A percentile compares a stretch with the other conserved stretches of the same genome.
These are phyloP conservation scores for Waltiozyma sp. DNA, from an alignment of 1,139 yeast species.

Conservation along the genomic window DNA sequence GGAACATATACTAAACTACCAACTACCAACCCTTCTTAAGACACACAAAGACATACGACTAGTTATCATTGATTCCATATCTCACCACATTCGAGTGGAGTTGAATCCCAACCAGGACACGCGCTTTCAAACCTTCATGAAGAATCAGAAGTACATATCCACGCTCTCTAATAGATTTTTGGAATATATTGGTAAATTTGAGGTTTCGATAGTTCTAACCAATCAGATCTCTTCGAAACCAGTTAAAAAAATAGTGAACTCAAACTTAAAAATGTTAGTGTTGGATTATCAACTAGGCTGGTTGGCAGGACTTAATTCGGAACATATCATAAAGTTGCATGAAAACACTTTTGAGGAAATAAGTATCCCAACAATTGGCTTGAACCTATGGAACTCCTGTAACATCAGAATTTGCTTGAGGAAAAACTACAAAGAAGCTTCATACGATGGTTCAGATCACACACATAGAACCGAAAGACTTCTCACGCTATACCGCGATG, in stretches of 20 bases:
- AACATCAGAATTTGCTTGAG: conserved; percentile 6
- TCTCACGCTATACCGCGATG: no score
- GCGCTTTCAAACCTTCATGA: conserved; percentile 24
- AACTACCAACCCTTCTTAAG: conserved; percentile 45
- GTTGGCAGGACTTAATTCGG: conserved; percentile 41
- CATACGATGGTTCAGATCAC: neutral
- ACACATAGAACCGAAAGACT: no score
- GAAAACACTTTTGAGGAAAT: neutral
- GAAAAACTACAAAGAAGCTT: conserved; percentile 4
- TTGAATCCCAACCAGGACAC: conserved; percentile 22
- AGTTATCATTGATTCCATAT: conserved; percentile 71
- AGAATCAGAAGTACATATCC: conserved; percentile 32
- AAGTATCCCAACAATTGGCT: conserved; percentile 8
- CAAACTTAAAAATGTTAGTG: conserved; percentile 27
- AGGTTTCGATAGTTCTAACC: conserved; percentile 57
- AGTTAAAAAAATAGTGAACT: conserved; percentile 14
- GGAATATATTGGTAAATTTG: conserved; percentile 34
- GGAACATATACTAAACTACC: conserved; percentile 63
- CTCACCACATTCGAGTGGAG: conserved; percentile 73
- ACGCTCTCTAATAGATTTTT: conserved; percentile 29
- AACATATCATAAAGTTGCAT: conserved; percentile 17
- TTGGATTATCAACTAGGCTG: conserved; percentile 65
- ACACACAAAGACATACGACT: conserved; percentile 35
- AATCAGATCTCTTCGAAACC: conserved; percentile 73
- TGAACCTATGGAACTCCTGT: conserved; percentile 6